Base-by-base conservation (phyloP, 441 rosid species). In the Populus hybrid region DNA sequence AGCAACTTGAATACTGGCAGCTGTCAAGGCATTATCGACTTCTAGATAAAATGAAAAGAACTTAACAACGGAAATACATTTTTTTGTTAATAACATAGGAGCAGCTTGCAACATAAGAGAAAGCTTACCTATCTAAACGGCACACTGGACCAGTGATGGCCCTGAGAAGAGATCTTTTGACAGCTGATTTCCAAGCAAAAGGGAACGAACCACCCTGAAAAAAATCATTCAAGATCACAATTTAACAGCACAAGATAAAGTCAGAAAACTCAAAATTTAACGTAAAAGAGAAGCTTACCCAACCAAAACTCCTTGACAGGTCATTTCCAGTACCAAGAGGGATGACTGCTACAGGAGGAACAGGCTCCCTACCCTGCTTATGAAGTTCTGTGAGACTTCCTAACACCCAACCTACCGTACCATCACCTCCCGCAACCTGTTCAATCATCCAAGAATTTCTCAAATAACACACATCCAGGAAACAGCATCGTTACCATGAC, bases 381-480 rank as follows among this genome's bases (percentile, higher is more conserved):
- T 88, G 67, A 70, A 95, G 97, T 64, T 84, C 91, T 78, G 93
- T 86, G 21, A 94, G 90, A 90, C 92, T 82, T 79, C 97, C 97
- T 46, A 95, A 85, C 26, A 95, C 92, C 99, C 98, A 95, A 81
- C 99, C 98, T 73, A 95, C 95, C 1, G 98, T 94, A 81, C 99
- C 99, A 89, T 95, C 99, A 81, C 98, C 99, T 86, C 99, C 98
- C 23, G 98, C 97, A 84, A 95, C 99, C 98, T 95, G 84, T 84
- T 70, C 75, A 83, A 71, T 82, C 76, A 76, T 73, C 81, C 78
- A 69, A 75, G 50, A 71, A 73, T 34, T 57, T 76, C 65, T 71
- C 53, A 69, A 42, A 50, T 50, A 16, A 53, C 35, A 42, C 19
- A 11, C 1, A 23, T 66, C 16, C 30, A 66, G 16, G 16, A 70